A percentile compares a stretch with the other conserved stretches of the same genome.
These are phyloP conservation scores for Dothidotthia symphoricarpi DNA, from an alignment of 2,329 filamentous ascomycete species.

Conservation along the genomic window DNA sequence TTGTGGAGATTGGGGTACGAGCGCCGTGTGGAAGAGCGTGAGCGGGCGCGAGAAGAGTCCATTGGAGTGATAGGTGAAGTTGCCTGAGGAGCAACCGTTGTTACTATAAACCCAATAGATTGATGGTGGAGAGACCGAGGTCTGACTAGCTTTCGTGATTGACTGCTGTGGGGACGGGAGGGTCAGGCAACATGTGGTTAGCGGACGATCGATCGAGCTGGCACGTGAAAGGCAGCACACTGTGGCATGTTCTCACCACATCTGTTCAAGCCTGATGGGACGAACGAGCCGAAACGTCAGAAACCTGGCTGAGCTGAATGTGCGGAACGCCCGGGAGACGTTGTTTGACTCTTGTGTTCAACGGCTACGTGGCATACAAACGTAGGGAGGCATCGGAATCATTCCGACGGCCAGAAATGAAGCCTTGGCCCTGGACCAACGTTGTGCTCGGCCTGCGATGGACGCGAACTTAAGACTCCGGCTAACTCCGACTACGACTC, in stretches of 20 bases:
- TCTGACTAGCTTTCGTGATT: slow-evolving; percentile 15
- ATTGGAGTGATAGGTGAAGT: slow-evolving; percentile 3
- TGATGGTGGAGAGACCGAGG: slow-evolving; percentile 28
- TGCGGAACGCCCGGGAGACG: no score
- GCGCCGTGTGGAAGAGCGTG: slow-evolving; percentile 44
- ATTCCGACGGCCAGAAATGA: no score
- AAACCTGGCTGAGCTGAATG: no score
- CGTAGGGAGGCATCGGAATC: not conserved
- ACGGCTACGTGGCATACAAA: no score
- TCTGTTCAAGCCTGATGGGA: not conserved
- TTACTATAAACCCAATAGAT: slow-evolving; percentile 3
- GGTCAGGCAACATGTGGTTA: slow-evolving; percentile 12
- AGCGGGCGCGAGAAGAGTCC: slow-evolving; percentile 20
- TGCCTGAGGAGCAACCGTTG: slow-evolving; percentile 1
- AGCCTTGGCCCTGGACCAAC: no score
- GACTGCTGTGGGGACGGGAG: slow-evolving; percentile 21
- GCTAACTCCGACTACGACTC: no score
- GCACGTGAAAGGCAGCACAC: slow-evolving; percentile 19
- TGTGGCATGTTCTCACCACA: not conserved
- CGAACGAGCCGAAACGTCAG: not conserved
- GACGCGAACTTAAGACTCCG: no score
- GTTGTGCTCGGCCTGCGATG: no score
- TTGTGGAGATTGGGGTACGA: slow-evolving; percentile 60
- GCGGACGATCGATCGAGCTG: slow-evolving; percentile 14
- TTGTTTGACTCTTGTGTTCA: no score